Evolutionary conservation across 78 protist species (phyloP).

Genomic region (Dictyostelium purpureum): DNA sequence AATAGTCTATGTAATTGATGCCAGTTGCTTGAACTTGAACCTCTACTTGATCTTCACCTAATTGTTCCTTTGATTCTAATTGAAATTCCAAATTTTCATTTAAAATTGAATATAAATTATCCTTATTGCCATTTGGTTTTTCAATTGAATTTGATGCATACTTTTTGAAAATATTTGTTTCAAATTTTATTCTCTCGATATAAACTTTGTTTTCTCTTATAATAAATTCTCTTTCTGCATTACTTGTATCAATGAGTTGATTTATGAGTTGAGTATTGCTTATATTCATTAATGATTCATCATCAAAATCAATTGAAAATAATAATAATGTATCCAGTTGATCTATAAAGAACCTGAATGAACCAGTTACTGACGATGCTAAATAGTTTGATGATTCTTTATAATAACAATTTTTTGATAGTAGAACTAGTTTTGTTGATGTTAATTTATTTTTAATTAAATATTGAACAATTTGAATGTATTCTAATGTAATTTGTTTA

Average conservation of each 20-base stretch:
- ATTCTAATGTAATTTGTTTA: neutral
- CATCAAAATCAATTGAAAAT: neutral
- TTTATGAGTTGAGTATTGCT: neutral
- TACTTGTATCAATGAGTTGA: neutral
- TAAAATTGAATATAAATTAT: no score
- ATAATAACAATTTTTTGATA: neutral
- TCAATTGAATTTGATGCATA: neutral
- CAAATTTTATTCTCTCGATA: neutral
- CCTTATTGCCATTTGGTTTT: no score
- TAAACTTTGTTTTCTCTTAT: neutral
- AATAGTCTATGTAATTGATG: slow-evolving; percentile 40
- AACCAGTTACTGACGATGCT: neutral
- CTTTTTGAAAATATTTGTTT: neutral
- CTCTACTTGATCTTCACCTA: slow-evolving; percentile 20
- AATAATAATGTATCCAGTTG: neutral
- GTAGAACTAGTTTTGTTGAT: neutral
- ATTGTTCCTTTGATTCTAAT: no score
- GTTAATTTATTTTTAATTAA: neutral
- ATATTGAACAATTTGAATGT: neutral
- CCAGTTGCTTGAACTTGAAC: slow-evolving; percentile 44
- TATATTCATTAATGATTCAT: neutral
- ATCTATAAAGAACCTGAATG: neutral
- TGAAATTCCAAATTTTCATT: neutral
- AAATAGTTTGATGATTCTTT: neutral
- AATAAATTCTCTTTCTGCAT: neutral